Base-by-base conservation (phyloP, 1,284 basidiomycete species). In the Cronartium ribicola region DNA sequence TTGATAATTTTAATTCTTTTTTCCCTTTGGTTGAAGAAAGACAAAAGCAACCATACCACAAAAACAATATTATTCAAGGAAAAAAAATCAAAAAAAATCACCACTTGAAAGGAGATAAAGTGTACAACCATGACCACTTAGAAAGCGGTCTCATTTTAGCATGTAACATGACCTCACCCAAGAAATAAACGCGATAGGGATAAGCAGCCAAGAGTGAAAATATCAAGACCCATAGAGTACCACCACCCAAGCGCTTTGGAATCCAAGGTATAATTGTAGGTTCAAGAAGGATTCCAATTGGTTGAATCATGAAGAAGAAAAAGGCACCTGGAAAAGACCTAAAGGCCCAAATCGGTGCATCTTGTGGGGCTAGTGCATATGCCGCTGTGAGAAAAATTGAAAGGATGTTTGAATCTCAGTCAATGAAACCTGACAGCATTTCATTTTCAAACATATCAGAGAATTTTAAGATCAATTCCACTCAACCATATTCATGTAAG, bases 401-500 rank as follows among this genome's bases (percentile, higher is more conserved):
- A 29, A 29, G 29, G 29, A 29, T 1, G 29, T 29, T 29, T 29
- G 29, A 29, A 29, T 29, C 29, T 29, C 29, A 29, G 29, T 29
- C 29, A 29, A n/a, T n/a, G n/a, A n/a, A 20, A 29, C 39, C 6
- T 17, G 20, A 10, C 8, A 22, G n/a, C n/a, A n/a, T n/a, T n/a
- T n/a, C n/a, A n/a, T n/a, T n/a, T n/a, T n/a, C n/a, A n/a, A n/a
- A n/a, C n/a, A n/a, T n/a, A 60, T 22, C 8, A 60, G 20, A 60
- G 29, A 8, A 41, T 40, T 43, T n/a, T 20, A 43, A 6, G 11
- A 40, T 46, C 14, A n/a, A 17, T 40, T 29, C 14, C 3, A 63
- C 40, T 62, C 55, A 40, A 72, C 70, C 51, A 57, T 65, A 2
- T 41, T 72, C 70, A 43, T 72, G 70, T 14, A 65, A 44, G 55